These are phyloP conservation scores for Aschersonia sp. DNA, from an alignment of 2,329 filamentous ascomycete species.

Conservation along the genomic window DNA sequence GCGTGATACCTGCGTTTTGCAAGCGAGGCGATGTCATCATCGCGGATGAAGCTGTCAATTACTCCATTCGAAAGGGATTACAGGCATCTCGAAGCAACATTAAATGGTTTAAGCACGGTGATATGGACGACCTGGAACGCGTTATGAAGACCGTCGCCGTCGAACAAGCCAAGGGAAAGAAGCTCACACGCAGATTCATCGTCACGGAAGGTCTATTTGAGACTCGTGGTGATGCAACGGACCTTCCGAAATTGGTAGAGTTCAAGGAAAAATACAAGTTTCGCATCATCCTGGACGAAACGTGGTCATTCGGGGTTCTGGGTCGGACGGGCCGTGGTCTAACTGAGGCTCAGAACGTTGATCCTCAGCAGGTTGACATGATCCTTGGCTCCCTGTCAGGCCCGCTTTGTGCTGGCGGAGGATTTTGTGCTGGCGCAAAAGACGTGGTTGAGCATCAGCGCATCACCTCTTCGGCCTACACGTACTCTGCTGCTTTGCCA, in stretches of 20 bases:
- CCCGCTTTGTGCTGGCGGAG: slow-evolving; percentile 79
- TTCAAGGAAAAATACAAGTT: slow-evolving; percentile 96
- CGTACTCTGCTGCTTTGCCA: slow-evolving; percentile 86
- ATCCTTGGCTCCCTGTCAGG: slow-evolving; percentile 87
- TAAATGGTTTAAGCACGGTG: slow-evolving; percentile 88
- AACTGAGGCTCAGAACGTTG: slow-evolving; percentile 93
- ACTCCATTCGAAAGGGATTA: slow-evolving; percentile 82
- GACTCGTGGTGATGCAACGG: slow-evolving; percentile 68
- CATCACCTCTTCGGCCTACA: slow-evolving; percentile 83
- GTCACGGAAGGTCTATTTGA: slow-evolving; percentile 94
- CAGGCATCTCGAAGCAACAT: slow-evolving; percentile 87
- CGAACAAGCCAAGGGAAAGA: slow-evolving; percentile 73
- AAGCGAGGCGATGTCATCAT: slow-evolving; percentile 97
- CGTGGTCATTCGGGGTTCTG: slow-evolving; percentile 90
- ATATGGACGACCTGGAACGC: slow-evolving; percentile 83
- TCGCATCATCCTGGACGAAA: slow-evolving; percentile 92
- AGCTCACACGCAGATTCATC: slow-evolving; percentile 82
- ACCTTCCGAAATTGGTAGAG: slow-evolving; percentile 82
- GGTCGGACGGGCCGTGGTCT: slow-evolving; percentile 82
- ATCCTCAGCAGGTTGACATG: slow-evolving; percentile 89
- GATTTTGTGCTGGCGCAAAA: slow-evolving; percentile 83
- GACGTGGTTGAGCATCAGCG: slow-evolving; percentile 95
- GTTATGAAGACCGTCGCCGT: slow-evolving; percentile 74
- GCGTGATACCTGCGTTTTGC: slow-evolving; percentile 90
- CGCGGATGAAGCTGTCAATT: slow-evolving; percentile 86